These are phyloP conservation scores for Fonsecaea monophora DNA, from an alignment of 2,329 filamentous ascomycete genomes.

Conservation along the genomic window DNA sequence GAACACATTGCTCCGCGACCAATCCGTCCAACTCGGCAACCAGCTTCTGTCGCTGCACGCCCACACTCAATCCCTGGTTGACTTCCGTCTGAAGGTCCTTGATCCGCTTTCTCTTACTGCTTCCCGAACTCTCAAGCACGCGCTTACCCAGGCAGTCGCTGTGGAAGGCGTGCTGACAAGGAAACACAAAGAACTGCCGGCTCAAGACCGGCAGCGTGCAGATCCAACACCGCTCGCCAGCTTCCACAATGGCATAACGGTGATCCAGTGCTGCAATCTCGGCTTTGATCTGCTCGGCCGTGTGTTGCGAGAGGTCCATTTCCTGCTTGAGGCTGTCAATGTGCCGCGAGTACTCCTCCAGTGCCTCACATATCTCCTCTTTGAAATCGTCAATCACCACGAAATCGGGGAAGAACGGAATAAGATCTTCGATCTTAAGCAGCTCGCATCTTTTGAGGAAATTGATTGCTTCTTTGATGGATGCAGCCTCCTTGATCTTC, in stretches of 20 bases:
- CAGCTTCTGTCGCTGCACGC: constrained; percentile 77
- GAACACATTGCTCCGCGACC: constrained; percentile 86
- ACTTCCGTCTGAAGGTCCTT: constrained; percentile 85
- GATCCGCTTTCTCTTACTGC: constrained; percentile 78
- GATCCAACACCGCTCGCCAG: constrained; percentile 90
- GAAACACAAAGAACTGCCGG: constrained; percentile 96
- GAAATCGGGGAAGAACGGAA: constrained; percentile 98
- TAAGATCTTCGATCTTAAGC: constrained; percentile 92
- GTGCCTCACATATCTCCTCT: constrained; percentile 90
- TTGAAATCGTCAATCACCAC: constrained; percentile 99
- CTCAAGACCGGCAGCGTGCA: constrained; percentile 86
- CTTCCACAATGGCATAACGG: constrained; percentile 94
- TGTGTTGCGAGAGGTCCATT: constrained; percentile 93
- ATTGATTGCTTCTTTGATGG: constrained; percentile 91
- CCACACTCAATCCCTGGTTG: constrained; percentile 73
- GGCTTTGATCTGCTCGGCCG: constrained; percentile 85
- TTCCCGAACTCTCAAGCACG: constrained; percentile 80
- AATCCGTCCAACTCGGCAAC: constrained; percentile 90
- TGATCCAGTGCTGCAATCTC: constrained; percentile 87
- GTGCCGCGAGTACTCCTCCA: constrained; percentile 90
- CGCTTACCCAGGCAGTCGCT: constrained; percentile 88
- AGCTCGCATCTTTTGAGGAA: constrained; percentile 91
- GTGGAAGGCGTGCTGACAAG: constrained; percentile 97
- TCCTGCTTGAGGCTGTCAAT: constrained; percentile 88
- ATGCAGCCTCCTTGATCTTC: constrained; percentile 80